phyloP scores from a whole-genome alignment of 306 rosid genomes.

The Cyclanthera cordifolia region DNA sequence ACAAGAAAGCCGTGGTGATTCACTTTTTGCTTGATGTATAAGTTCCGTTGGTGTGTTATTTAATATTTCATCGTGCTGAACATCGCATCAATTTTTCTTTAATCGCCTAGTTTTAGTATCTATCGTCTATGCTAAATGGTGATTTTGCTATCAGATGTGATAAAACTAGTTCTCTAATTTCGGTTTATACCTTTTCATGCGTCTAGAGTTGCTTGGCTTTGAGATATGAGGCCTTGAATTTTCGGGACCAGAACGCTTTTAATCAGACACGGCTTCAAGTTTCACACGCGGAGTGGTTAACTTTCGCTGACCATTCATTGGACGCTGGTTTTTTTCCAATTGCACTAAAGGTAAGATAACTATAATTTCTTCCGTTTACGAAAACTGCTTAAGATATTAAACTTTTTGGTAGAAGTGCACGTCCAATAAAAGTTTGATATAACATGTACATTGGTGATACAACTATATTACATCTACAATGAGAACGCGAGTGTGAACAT shows the following conservation, averaged over 20 bases:
- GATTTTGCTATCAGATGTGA: neutral
- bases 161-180: neutral
- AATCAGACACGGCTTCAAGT: conserved; percentile 46
- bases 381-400: conserved; percentile 1
- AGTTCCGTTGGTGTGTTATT: neutral
- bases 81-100: neutral
- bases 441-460: neutral
- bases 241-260: conserved; percentile 44
- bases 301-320: conserved; percentile 47
- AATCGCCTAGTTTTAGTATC: neutral
- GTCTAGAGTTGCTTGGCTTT: conserved; percentile 72
- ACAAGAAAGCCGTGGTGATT: neutral
- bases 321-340: conserved; percentile 44
- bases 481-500: neutral
- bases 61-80: neutral
- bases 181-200: conserved; percentile 1
- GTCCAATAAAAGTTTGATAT: neutral
- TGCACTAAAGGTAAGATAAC: conserved; percentile 35
- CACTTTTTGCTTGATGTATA: neutral
- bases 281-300: conserved; percentile 50
- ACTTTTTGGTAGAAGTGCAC: neutral
- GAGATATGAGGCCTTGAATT: conserved; percentile 71
- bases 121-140: neutral
- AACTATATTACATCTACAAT: neutral
- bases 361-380: neutral